Evolutionary conservation across 2,329 filamentous ascomycete species (phyloP).

Genomic region (Talaromyces sp.): DNA sequence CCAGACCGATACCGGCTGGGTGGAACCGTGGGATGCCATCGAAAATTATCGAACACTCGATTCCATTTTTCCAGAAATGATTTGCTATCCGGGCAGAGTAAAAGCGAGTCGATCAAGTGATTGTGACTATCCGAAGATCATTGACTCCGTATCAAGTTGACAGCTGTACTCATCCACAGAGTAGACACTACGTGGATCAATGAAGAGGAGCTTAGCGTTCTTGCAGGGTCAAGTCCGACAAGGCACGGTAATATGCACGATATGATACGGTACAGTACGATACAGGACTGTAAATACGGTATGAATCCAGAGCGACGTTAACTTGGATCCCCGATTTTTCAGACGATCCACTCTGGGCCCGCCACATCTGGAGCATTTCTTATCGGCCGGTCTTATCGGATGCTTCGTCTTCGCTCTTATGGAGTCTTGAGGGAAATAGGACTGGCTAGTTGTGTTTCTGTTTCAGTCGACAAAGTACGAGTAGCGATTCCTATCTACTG

Average conservation of each 20-base stretch:
- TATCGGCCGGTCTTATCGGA: background rate
- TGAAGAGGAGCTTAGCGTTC: background rate
- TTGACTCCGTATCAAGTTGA: background rate
- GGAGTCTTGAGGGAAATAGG: background rate
- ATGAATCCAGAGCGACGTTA: too few relatives aligned
- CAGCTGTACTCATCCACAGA: background rate
- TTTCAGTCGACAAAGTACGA: background rate
- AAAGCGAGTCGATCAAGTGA: background rate
- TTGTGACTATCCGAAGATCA: background rate
- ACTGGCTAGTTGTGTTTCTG: background rate
- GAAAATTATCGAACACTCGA: background rate
- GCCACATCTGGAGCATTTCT: slow-evolving; percentile 3
- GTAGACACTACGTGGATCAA: background rate
- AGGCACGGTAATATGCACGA: background rate
- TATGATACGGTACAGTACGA: background rate
- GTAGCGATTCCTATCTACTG: background rate
- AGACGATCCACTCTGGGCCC: background rate
- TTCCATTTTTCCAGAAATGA: background rate
- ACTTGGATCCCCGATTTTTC: background rate
- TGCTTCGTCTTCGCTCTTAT: background rate
- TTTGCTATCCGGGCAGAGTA: background rate
- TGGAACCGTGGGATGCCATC: background rate
- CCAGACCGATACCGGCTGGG: slow-evolving; percentile 6
- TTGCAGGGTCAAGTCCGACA: background rate
- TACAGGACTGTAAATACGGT: background rate